Evolutionary conservation across 768 basidiomycete genomes (phyloP), one percentile per base, ranked within the genome.

Genomic region (Hebeloma cylindrosporum): DNA sequence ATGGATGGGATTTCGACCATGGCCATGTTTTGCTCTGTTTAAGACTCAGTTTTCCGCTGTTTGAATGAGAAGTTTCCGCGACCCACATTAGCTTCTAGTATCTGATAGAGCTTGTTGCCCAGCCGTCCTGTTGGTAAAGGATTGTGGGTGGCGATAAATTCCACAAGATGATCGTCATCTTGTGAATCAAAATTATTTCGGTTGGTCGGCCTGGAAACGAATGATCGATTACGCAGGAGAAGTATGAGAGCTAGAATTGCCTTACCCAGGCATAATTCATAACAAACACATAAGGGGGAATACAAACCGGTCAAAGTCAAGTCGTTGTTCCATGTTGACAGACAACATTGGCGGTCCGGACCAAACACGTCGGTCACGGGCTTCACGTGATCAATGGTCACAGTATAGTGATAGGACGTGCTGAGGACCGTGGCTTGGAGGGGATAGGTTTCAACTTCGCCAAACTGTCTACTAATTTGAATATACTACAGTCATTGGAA

Each of bases 1-100:
- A 78, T 2, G 80, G 3, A 57, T 83, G 84, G 5, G 59, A 62
- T 13, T 37, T 48, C n/a, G 72, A 61, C 78, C 80, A 85, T 8
- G 68, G 61, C 79, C 80, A 83, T 47, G 58, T 61, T 0, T 55
- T 52, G 8, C 16, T n/a, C 45, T 23, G 39, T 37, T 52, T 57
- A 16, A n/a, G 8, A 7, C 18, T n/a, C n/a, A n/a, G n/a, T n/a
- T n/a, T n/a, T n/a, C n/a, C n/a, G n/a, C n/a, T n/a, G 13, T 17
- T 14, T 4, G 17, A 27, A 1, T 4, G 22, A 16, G 6, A n/a
- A 13, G 11, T 31, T 23, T 14, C n/a, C 18, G 18, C 1, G 10
- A 43, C 54, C 22, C 43, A 83, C 83, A 52, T 83, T 70, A 14
- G 68, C 67, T 3, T 60, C 66, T 17, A 84, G 62, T 1, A 3